Evolutionary conservation across 257 asterid species (phyloP).

Genomic region (Gentiana macrophylla): DNA sequence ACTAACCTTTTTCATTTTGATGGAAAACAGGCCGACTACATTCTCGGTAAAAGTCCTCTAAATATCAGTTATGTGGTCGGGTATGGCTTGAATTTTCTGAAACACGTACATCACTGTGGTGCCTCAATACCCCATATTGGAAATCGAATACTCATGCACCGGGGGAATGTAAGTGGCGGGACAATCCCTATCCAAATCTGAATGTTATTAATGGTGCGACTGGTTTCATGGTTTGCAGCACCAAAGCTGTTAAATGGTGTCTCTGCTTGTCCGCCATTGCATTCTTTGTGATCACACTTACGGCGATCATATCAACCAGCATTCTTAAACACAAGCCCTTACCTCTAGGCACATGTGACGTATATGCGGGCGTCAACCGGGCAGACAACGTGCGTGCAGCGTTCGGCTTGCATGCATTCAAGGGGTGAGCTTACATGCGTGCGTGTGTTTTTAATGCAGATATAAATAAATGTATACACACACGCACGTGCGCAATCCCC

Average conservation of each 20-base stretch:
- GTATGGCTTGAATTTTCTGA: conserved; percentile 48
- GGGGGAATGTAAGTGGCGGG: conserved; percentile 72
- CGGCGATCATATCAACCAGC: conserved; percentile 24
- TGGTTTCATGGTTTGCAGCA: conserved; percentile 45
- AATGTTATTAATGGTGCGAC: conserved; percentile 62
- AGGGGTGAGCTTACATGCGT: no score
- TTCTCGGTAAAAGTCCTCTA: conserved; percentile 60
- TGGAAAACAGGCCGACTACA: conserved; percentile 42
- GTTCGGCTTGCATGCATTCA: conserved; percentile 37
- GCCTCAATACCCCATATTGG: conserved; percentile 60
- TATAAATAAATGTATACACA: no score
- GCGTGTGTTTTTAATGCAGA: no score
- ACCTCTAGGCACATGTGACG: no score
- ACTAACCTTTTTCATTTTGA: not conserved
- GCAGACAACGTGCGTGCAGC: conserved; percentile 16
- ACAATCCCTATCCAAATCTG: conserved; percentile 42
- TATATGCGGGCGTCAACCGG: no score
- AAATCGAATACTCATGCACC: conserved; percentile 48
- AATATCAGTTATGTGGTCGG: conserved; percentile 87
- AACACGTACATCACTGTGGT: conserved; percentile 78
- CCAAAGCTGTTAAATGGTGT: conserved; percentile 36
- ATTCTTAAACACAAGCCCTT: not conserved
- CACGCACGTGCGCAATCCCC: no score
- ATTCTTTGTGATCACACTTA: conserved; percentile 40
- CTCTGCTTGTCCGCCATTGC: conserved; percentile 14